Conservation (phyloP, 495 filamentous ascomycete genomes). For the Annulohypoxylon moriforme region DNA sequence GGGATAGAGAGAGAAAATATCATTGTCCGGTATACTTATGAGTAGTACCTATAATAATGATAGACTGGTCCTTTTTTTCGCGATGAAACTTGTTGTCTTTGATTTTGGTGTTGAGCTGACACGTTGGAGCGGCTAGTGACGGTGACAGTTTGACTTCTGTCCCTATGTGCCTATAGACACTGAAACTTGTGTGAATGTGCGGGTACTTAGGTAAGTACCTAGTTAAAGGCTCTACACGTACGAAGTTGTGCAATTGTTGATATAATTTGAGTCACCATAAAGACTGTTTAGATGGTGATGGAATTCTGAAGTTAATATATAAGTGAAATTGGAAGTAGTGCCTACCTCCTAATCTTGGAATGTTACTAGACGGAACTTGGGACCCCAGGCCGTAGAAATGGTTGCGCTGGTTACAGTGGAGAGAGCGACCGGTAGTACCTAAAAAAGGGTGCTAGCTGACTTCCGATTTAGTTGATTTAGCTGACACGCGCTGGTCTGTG, state of each 20-base stretch:
- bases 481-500: slow-evolving; percentile 33
- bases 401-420: background rate
- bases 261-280: background rate
- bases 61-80: slow-evolving; percentile 7
- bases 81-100: background rate
- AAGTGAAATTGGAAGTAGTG: too few species aligned
- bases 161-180: background rate
- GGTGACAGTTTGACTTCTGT: background rate
- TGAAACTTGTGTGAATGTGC: too few species aligned
- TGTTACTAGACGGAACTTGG: background rate
- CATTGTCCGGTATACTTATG: slow-evolving; percentile 1
- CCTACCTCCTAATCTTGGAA: background rate
- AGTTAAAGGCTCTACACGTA: too few species aligned
- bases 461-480: background rate
- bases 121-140: background rate
- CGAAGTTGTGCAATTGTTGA: background rate
- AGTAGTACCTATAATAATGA: slow-evolving; percentile 12
- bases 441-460: background rate
- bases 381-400: background rate
- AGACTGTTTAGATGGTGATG: background rate
- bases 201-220: too few species aligned
- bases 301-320: background rate
- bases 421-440: background rate
- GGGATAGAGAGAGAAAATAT: slow-evolving; percentile 8
- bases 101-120: background rate